Conservation (phyloP, 2,329 filamentous ascomycete genomes). For the Chrysosphaeria jannelii region DNA sequence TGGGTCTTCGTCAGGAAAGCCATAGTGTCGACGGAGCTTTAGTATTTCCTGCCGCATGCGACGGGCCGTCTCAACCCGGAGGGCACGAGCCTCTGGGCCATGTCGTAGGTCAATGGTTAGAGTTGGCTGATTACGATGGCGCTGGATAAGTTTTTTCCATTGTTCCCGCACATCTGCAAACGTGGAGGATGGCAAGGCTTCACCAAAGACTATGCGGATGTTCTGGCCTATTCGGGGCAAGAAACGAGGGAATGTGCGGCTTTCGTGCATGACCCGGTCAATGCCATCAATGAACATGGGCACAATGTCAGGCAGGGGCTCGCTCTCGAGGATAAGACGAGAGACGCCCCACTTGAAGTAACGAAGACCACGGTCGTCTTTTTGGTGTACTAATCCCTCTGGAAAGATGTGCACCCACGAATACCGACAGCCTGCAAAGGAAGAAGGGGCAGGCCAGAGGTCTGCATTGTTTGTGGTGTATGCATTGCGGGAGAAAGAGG, state of each 20-base stretch:
- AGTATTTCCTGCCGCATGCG: slow-evolving; percentile 53
- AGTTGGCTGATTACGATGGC: too few species aligned
- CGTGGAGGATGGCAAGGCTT: slow-evolving; percentile 39
- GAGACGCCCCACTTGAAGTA: slow-evolving; percentile 98
- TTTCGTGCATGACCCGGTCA: slow-evolving; percentile 67
- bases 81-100: slow-evolving; percentile 40
- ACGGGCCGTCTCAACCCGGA: slow-evolving; percentile 54
- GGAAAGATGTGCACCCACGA: slow-evolving; percentile 91
- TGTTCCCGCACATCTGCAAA: slow-evolving; percentile 49
- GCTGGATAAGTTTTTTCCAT: slow-evolving; percentile 23
- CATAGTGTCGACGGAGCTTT: slow-evolving; percentile 40
- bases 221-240: slow-evolving; percentile 43
- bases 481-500: slow-evolving; percentile 35
- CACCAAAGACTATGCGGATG: slow-evolving; percentile 49
- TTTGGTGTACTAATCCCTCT: slow-evolving; percentile 81
- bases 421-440: slow-evolving; percentile 36
- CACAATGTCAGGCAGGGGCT: slow-evolving; percentile 57
- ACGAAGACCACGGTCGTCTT: slow-evolving; percentile 45
- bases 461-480: slow-evolving; percentile 39
- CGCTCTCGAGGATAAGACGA: slow-evolving; percentile 65
- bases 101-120: slow-evolving; percentile 25
- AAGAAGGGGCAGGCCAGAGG: slow-evolving; percentile 37
- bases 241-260: slow-evolving; percentile 48
- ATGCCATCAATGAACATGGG: slow-evolving; percentile 88
- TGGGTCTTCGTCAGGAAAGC: slow-evolving; percentile 53